These are phyloP conservation scores for Suillus subluteus DNA, from an alignment of 768 basidiomycete species.

Conservation along the genomic window DNA sequence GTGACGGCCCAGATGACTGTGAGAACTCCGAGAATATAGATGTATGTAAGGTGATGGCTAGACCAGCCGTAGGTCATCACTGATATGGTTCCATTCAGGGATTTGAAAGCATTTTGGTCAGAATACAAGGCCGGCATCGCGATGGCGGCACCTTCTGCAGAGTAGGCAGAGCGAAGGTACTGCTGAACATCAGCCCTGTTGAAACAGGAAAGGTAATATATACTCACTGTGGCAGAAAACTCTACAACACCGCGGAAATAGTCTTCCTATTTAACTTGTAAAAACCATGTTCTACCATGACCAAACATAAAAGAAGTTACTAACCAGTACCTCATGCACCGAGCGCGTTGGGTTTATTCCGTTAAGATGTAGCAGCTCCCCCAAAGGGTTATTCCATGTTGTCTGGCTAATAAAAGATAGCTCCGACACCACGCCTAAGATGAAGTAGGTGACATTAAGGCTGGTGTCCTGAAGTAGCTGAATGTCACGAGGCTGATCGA, in stretches of 20 bases:
- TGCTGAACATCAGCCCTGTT: neutral
- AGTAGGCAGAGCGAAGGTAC: slow-evolving; percentile 13
- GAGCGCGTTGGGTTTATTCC: neutral
- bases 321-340: neutral
- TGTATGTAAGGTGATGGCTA: neutral
- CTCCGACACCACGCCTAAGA: neutral
- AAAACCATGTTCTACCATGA: neutral
- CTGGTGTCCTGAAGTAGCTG: neutral
- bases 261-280: neutral
- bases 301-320: neutral
- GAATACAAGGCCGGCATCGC: neutral
- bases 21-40: neutral
- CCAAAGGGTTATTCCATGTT: neutral
- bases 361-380: neutral
- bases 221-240: slow-evolving; percentile 13
- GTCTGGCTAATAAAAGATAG: neutral
- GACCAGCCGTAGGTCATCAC: slow-evolving; percentile 7
- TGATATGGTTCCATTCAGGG: slow-evolving; percentile 5
- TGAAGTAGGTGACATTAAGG: neutral
- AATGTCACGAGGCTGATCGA: neutral
- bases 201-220: neutral
- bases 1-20: neutral
- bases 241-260: slow-evolving; percentile 13
- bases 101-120: neutral
- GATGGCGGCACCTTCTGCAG: slow-evolving; percentile 4